phyloP scores from a whole-genome alignment of 2,329 filamentous ascomycete species.

The Xylariaceae sp. region DNA sequence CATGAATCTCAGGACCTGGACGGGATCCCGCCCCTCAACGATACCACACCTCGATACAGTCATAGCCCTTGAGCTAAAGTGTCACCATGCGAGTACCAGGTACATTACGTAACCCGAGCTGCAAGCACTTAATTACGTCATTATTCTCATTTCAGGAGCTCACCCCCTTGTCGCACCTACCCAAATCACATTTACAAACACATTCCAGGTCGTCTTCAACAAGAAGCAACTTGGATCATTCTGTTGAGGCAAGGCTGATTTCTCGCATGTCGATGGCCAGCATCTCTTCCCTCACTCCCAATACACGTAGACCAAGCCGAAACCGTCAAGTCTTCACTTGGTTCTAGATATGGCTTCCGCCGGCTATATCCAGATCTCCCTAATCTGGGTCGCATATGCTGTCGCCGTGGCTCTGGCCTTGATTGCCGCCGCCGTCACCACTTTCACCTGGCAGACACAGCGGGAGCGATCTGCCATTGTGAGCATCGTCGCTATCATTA shows the following conservation, averaged over 20 bases:
- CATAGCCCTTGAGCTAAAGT: background rate
- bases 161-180: background rate
- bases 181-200: background rate
- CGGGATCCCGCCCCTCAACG: too few species aligned
- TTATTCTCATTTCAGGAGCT: background rate
- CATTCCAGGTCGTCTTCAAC: background rate
- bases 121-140: background rate
- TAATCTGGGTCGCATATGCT: conserved; percentile 94
- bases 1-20: too few species aligned
- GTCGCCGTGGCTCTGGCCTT: conserved; percentile 73
- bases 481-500: conserved; percentile 78
- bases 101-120: background rate
- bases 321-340: background rate
- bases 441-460: conserved; percentile 85
- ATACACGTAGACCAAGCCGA: background rate
- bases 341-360: conserved; percentile 32
- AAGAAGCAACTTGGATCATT: too few species aligned
- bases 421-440: conserved; percentile 73
- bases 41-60: background rate
- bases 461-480: conserved; percentile 79
- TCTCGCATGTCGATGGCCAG: conserved; percentile 2
- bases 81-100: background rate
- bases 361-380: conserved; percentile 71
- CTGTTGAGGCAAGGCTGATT: background rate
- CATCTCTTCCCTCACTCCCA: background rate